Evolutionary conservation across 2,329 filamentous ascomycete species (phyloP), one percentile per base, ranked within the genome.

Genomic region (Colletotrichum cuscutae): DNA sequence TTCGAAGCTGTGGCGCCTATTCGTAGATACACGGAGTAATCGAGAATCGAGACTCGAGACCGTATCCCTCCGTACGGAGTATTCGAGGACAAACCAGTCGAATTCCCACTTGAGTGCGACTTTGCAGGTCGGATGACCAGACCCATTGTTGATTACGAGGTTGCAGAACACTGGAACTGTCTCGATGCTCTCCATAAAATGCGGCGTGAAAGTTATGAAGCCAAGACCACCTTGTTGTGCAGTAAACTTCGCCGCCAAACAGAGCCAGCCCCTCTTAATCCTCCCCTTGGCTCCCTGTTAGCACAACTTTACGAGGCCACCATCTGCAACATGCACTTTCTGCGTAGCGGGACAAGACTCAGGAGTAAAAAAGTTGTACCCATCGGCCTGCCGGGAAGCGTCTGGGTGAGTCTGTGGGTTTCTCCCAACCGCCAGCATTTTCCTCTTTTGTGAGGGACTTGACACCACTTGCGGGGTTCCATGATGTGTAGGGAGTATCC

Each of bases 141-240:
- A 26, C 61, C 46, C 71, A 53, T 72, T 70, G 60, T 70, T 60
- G 71, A 70, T 72, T 71, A 72, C 71, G 71, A 72, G 71, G 71
- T 72, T 70, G 59, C 66, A 70, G 49, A 72, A 61, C 60, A 72
- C 66, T 52, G 61, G 66, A 65, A 57, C 46, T 46, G 59, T 60
- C 24, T 65, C 32, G 22, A 32, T 22, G 59, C 65, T 72, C 60
- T 72, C 70, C 70, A 65, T 72, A 72, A 69, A 64, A 59, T 58
- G 26, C 65, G 54, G 32, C 59, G 54, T 42, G 58, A 57, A 26
- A 32, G 46, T 60, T 58, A 28, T 42, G 68, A 56, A 57, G 42
- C 68, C 54, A 54, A 65, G 54, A 32, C 46, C 58, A 61, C 22
- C 35, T 9, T 68, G 37, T 68, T 58, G 69, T 68, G 59, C 65